Evolutionary conservation across 345 rosid genomes (phyloP), one percentile per base, ranked within the genome.

Genomic region (Bruguiera sexangula): DNA sequence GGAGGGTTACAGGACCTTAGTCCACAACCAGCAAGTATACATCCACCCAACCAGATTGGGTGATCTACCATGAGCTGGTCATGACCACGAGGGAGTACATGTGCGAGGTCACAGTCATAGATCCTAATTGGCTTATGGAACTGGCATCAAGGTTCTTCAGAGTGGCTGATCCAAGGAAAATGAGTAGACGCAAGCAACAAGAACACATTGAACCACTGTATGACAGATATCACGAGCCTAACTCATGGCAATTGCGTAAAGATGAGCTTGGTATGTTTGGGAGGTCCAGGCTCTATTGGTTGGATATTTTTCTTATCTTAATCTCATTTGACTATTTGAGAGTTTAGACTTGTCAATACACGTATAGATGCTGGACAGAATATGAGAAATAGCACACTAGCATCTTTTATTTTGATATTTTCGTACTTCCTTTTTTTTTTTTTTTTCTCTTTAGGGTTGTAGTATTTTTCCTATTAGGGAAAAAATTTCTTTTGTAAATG

Each of bases 11-110:
- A 81, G 96, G 73, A 89, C 93, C 6, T 72, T 91, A 6, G 96
- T 89, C 26, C 92, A 87, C 84, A 91, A 94, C 75, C 98, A 89
- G 76, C 88, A 88, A 1, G 95, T 91, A 0, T 89, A 91, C 70
- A 87, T 94, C 56, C 98, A 94, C 56, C 96, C 97, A 30, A 70
- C 98, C 97, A 24, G 98, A 91, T 29, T 91, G 98, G 98, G 95
- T 89, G 61, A 91, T 91, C 54, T 94, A 91, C 72, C 92, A 91
- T 62, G 97, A 94, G 79, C 85, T 91, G 27, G 98, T 91, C 60
- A 91, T 91, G 97, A 91, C 97, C 6, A 91, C 93, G 0, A 91
- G 91, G 73, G 98, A 91, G 79, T 94, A 91, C 79, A 88, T 89
- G 97, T 85, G 89, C 22, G 93, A 94, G 76, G 90, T 86, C n/a